Evolutionary conservation across 768 basidiomycete genomes (phyloP).

Genomic region (Crepidotus variabilis): DNA sequence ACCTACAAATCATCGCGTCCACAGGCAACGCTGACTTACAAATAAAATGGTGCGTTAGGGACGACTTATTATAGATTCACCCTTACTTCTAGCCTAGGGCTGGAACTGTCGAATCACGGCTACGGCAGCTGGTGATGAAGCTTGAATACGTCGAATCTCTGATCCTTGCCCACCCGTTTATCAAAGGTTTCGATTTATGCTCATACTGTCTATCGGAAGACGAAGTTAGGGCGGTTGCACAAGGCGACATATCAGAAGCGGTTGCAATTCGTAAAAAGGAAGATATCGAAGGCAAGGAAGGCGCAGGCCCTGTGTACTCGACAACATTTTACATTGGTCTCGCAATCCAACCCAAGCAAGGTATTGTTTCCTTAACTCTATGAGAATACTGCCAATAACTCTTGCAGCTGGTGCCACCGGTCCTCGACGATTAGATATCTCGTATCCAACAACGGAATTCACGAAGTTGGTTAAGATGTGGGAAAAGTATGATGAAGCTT

Average conservation of each 20-base stretch:
- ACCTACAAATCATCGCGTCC: slow-evolving; percentile 92
- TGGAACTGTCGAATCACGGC: slow-evolving; percentile 97
- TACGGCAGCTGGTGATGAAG: slow-evolving; percentile 97
- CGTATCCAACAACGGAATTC: slow-evolving; percentile 95
- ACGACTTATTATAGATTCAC: background rate
- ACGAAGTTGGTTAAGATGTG: slow-evolving; percentile 91
- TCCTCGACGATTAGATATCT: slow-evolving; percentile 88
- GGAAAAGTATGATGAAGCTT: slow-evolving; percentile 89
- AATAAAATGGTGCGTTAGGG: slow-evolving; percentile 76
- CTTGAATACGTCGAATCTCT: slow-evolving; percentile 94
- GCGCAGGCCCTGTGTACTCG: slow-evolving; percentile 79
- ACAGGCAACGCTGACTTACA: slow-evolving; percentile 82
- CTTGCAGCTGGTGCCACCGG: slow-evolving; percentile 71
- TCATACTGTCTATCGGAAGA: slow-evolving; percentile 81
- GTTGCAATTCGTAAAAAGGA: slow-evolving; percentile 72
- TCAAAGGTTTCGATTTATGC: slow-evolving; percentile 89
- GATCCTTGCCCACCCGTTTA: slow-evolving; percentile 89
- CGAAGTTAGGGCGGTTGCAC: slow-evolving; percentile 84
- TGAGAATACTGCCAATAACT: slow-evolving; percentile 1
- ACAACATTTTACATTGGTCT: slow-evolving; percentile 98
- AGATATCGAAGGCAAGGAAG: slow-evolving; percentile 75
- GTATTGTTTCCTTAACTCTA: slow-evolving; percentile 36
- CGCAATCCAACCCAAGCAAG: slow-evolving; percentile 84
- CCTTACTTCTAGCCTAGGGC: slow-evolving; percentile 39
- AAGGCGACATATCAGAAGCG: slow-evolving; percentile 78